Evolutionary conservation across 768 basidiomycete species (phyloP).

Genomic region (Lentinus brumalis): DNA sequence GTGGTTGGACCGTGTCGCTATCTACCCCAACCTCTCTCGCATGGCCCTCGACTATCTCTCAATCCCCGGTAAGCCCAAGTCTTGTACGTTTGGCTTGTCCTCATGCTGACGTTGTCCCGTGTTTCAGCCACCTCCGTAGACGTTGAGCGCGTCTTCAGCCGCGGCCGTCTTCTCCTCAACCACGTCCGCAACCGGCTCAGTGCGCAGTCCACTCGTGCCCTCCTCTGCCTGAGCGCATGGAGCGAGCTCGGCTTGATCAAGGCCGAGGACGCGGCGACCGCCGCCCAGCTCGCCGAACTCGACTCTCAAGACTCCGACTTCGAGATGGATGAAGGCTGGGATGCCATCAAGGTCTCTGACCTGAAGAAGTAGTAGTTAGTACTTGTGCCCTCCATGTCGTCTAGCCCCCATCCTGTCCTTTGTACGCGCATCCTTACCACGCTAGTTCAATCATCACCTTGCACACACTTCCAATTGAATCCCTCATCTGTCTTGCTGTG

Average conservation of each 20-base stretch:
- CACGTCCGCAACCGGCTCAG: slow-evolving; percentile 6
- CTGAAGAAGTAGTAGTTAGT: background rate
- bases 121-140: slow-evolving; percentile 18
- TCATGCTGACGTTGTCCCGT: background rate
- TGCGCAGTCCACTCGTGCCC: slow-evolving; percentile 22
- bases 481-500: too few relatives aligned
- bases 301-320: background rate
- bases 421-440: too few relatives aligned
- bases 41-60: background rate
- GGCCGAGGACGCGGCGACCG: background rate
- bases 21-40: slow-evolving; percentile 29
- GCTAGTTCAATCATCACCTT: too few relatives aligned
- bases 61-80: background rate
- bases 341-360: background rate
- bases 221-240: slow-evolving; percentile 40
- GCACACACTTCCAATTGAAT: too few relatives aligned
- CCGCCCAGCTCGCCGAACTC: background rate
- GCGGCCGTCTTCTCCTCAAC: slow-evolving; percentile 11
- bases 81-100: background rate
- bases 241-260: background rate
- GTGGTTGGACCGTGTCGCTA: slow-evolving; percentile 29
- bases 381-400: too few relatives aligned
- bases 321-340: background rate
- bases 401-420: too few relatives aligned
- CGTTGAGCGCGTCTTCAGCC: slow-evolving; percentile 18